Conservation (phyloP, 352 stramenopile genomes). For the Phytophthora hibernalis region DNA sequence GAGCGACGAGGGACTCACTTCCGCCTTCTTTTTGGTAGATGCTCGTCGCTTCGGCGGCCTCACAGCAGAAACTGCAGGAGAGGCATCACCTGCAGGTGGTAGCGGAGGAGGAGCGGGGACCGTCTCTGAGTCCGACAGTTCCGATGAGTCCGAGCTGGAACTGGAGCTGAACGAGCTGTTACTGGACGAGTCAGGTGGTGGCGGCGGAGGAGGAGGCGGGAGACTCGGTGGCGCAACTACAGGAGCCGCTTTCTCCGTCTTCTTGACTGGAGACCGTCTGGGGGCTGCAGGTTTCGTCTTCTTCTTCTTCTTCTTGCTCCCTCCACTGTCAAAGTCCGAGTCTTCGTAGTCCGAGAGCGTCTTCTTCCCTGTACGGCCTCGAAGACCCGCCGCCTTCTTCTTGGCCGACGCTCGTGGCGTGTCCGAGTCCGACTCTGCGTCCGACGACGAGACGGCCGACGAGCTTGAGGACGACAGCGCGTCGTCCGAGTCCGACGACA, state of each 20-base stretch:
- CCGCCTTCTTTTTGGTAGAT: slow-evolving; percentile 41
- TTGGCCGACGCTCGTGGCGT: slow-evolving; percentile 25
- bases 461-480: slow-evolving; percentile 53
- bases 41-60: slow-evolving; percentile 26
- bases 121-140: slow-evolving; percentile 49
- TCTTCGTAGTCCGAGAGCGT: slow-evolving; percentile 39
- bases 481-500: slow-evolving; percentile 78
- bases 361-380: slow-evolving; percentile 5
- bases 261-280: slow-evolving; percentile 30
- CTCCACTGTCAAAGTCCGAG: slow-evolving; percentile 38
- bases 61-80: slow-evolving; percentile 16
- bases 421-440: slow-evolving; percentile 46
- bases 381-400: slow-evolving; percentile 28
- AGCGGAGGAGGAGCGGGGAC: slow-evolving; percentile 34
- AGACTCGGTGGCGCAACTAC: slow-evolving; percentile 25
- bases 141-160: slow-evolving; percentile 62
- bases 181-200: slow-evolving; percentile 53
- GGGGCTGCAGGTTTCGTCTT: slow-evolving; percentile 22
- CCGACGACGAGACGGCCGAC: slow-evolving; percentile 48
- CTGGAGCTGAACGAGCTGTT: slow-evolving; percentile 61
- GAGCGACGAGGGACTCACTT: slow-evolving; percentile 46
- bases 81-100: slow-evolving; percentile 16
- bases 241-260: slow-evolving; percentile 7
- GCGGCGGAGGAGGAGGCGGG: slow-evolving; percentile 41
- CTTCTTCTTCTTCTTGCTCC: slow-evolving; percentile 37